Evolutionary conservation across 2,329 filamentous ascomycete species (phyloP).

Genomic region (Fusarium torulosum): DNA sequence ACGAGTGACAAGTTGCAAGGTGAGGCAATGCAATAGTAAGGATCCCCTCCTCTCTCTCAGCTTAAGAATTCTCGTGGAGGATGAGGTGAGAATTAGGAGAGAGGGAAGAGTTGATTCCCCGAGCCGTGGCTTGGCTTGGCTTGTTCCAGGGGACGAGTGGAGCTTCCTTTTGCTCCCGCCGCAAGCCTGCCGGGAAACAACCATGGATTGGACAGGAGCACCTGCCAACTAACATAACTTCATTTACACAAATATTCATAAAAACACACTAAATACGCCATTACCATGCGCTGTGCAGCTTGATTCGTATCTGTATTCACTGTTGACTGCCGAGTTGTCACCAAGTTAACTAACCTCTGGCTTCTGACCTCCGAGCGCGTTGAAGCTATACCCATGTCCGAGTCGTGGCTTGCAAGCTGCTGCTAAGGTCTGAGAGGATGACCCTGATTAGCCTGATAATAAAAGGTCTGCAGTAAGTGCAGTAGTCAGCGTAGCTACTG

Average conservation of each 20-base stretch:
- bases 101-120: conserved; percentile 29
- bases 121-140: conserved; percentile 23
- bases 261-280: background rate
- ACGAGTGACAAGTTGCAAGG: conserved; percentile 44
- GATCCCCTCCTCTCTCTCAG: conserved; percentile 42
- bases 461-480: background rate
- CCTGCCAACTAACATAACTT: conserved; percentile 1
- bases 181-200: conserved; percentile 11
- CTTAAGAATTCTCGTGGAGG: conserved; percentile 45
- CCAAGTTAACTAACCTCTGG: conserved; percentile 8
- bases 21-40: conserved; percentile 38
- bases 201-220: conserved; percentile 1
- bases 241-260: conserved; percentile 6
- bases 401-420: conserved; percentile 17
- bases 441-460: conserved; percentile 10
- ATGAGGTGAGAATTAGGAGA: conserved; percentile 45
- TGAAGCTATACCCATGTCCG: conserved; percentile 27
- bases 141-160: conserved; percentile 35
- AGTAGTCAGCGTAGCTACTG: background rate
- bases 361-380: conserved; percentile 11
- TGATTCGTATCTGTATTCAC: background rate
- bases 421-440: conserved; percentile 2
- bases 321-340: background rate
- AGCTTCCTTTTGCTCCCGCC: conserved; percentile 16
- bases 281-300: background rate